Conservation (phyloP, 1,139 yeast genomes). For the Scheffersomyces illinoinensis region DNA sequence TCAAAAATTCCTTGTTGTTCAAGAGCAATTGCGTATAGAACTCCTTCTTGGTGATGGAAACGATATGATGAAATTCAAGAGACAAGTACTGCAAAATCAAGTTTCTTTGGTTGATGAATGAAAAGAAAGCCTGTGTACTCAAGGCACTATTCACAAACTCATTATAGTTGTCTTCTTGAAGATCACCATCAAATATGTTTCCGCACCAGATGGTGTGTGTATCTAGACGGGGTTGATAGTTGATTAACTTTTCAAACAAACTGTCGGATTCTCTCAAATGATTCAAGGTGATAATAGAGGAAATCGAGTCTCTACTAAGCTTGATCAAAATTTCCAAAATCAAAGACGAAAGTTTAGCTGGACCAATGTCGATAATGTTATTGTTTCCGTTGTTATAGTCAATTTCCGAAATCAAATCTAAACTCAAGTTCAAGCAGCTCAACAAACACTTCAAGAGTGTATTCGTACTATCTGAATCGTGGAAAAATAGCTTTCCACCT, state of each 20-base stretch:
- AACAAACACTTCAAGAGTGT: conserved; percentile 61
- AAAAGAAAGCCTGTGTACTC: conserved; percentile 55
- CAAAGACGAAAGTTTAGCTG: conserved; percentile 57
- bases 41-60: conserved; percentile 56
- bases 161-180: conserved; percentile 26
- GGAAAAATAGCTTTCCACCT: conserved; percentile 30
- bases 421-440: conserved; percentile 46
- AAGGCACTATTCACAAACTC: conserved; percentile 31
- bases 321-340: conserved; percentile 62
- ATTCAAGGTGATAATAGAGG: conserved; percentile 53
- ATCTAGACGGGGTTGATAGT: conserved; percentile 56
- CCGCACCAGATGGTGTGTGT: conserved; percentile 54
- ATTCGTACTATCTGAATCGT: conserved; percentile 17
- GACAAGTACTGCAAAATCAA: conserved; percentile 65
- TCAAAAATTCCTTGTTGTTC: conserved; percentile 44
- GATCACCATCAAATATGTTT: conserved; percentile 40
- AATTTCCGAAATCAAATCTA: conserved; percentile 40
- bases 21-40: conserved; percentile 56
- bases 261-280: conserved; percentile 48
- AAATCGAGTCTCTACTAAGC: conserved; percentile 54
- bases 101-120: conserved; percentile 65
- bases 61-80: conserved; percentile 70
- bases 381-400: conserved; percentile 38
- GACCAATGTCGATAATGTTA: conserved; percentile 48
- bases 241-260: conserved; percentile 54